Base-by-base conservation (phyloP, 805 yeast species). In the Ogataea zsoltii region DNA sequence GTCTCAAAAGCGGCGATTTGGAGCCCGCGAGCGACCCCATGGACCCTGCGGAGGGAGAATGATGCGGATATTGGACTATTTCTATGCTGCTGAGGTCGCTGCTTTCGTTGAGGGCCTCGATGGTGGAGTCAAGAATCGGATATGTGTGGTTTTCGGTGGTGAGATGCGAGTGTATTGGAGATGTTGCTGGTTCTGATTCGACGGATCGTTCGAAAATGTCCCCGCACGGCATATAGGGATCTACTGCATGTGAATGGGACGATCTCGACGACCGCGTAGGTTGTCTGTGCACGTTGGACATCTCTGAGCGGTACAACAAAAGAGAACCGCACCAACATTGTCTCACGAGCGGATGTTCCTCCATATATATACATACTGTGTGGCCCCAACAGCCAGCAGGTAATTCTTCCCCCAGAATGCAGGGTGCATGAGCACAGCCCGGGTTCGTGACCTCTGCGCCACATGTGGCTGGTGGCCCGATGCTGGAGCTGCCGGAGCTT, bases 81-180 rank as follows among this genome's bases (percentile, higher is more conserved):
- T 86, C 91, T 12, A 87, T 81, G 44, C 77, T 75, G 53, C 85
- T 84, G 48, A 89, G 74, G 56, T 84, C 79, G 4, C 85, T 71
- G 35, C 71, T 57, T 55, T 81, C 82, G 12, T 82, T 77, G 34
- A 82, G 72, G 30, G 86, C 70, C 48, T 84, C 79, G 15, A 82
- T 75, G 4, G 94, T 78, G 7, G 96, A 88, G 56, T 88, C 96
- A 54, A 88, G 70, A 6, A 88, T 88, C 0, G 96, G 91, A 2
- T 95, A 86, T 16, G 88, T 86, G 54, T 67, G 78, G 63, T 89
- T 86, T 62, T 88, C 87, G 55, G 65, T 72, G 66, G 55, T 67
- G 72, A 60, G 45, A 55, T 66, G 62, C 3, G 34, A 36, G 15
- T 40, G 30, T 36, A 26, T 28, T 12, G 19, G 40, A 38, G 34